Evolutionary conservation across 1,284 basidiomycete species (phyloP), one percentile per base, ranked within the genome.

Genomic region (Ustilago vetiveriae): DNA sequence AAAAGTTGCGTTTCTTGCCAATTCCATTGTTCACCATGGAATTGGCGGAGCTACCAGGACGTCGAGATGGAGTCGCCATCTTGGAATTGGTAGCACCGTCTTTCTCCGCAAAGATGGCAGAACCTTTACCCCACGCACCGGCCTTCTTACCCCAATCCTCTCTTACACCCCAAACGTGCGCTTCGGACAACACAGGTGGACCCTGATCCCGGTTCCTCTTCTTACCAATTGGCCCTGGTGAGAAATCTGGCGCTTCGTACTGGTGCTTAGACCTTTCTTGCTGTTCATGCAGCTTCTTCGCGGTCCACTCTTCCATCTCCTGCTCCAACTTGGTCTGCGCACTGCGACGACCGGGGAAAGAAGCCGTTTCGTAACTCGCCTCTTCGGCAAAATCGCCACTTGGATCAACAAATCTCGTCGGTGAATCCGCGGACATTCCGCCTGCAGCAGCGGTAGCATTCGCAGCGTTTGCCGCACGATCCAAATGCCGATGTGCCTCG

Each of bases 91-190:
- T n/a, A n/a, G n/a, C n/a, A n/a, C n/a, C n/a, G 3, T 17, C 11
- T 26, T 23, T 42, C 4, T 47, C 83, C 89, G 85, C 84, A 44
- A 80, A 74, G 81, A 74, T 81, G 42, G 74, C 75, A 3, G 82
- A 79, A 0, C 85, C 85, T 48, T 81, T 71, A 0, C 85, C 85
- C 85, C 85, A 86, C 29, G 73, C 54, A 0, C 85, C 85, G 0
- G 84, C 84, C 32, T 82, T 83, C 42, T 80, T 74, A 0, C 85
- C 85, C 86, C 86, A 86, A 57, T 86, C 84, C 39, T 85, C 83
- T 85, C 88, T 87, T 8, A 76, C 69, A 3, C 74, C 76, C 76
- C 76, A 78, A 1, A 76, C 51, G 38, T 78, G 74, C 22, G 56
- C 63, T 22, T 68, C 68, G 19, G 56, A 55, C 14, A 78, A 37